These are phyloP conservation scores for Penicillium sp. DNA, from an alignment of 2,329 filamentous ascomycete genomes.

Conservation along the genomic window DNA sequence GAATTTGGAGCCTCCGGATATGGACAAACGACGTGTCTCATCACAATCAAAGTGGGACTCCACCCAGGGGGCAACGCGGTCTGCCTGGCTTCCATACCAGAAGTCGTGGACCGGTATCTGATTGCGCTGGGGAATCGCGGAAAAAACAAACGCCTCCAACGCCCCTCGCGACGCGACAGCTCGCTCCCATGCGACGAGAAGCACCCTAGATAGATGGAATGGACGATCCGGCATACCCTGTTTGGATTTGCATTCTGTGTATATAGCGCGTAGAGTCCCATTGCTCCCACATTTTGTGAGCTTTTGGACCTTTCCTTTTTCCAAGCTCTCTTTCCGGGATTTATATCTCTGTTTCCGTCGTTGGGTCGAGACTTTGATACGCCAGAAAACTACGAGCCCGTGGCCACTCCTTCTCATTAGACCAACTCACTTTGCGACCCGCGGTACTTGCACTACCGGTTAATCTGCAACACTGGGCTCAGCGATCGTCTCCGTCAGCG, in stretches of 20 bases:
- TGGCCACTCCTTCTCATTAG: conserved; percentile 11
- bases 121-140: conserved; percentile 12
- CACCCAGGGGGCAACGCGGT: conserved; percentile 2
- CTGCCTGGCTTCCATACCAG: conserved; percentile 6
- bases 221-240: conserved; percentile 16
- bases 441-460: conserved; percentile 1
- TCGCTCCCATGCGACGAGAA: conserved; percentile 14
- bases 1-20: background rate
- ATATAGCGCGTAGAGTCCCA: conserved; percentile 24
- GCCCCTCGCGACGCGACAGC: conserved; percentile 3
- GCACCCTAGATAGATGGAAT: conserved; percentile 18
- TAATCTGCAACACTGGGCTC: conserved; percentile 18
- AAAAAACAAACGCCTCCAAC: conserved; percentile 3
- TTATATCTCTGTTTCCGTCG: background rate
- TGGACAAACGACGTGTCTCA: background rate
- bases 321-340: background rate
- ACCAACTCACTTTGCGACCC: background rate
- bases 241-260: conserved; percentile 6
- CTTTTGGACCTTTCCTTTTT: conserved; percentile 2
- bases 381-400: background rate
- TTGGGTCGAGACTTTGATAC: background rate
- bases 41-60: background rate
- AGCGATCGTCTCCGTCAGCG: conserved; percentile 17
- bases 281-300: background rate
- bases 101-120: conserved; percentile 2